phyloP scores from a whole-genome alignment of 495 filamentous ascomycete species.

The Pyrenula massariospora region DNA sequence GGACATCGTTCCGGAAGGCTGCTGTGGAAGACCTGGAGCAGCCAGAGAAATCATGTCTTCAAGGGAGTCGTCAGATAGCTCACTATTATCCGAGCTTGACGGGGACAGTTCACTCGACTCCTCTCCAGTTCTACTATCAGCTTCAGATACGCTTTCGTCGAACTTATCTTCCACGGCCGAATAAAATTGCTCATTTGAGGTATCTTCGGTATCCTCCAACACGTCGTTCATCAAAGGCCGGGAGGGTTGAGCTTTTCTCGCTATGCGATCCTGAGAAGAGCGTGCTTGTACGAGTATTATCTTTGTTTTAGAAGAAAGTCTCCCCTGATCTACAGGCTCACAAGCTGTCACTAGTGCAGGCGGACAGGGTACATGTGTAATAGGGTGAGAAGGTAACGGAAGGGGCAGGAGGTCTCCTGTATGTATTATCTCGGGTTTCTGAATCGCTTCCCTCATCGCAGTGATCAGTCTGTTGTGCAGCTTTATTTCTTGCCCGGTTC shows the following conservation, averaged over 20 bases:
- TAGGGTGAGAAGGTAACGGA: conserved; percentile 73
- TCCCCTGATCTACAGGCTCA: conserved; percentile 73
- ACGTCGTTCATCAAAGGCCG: conserved; percentile 41
- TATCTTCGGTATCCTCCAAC: conserved; percentile 59
- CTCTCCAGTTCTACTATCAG: conserved; percentile 40
- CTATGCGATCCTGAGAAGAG: conserved; percentile 18
- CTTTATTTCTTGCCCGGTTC: conserved; percentile 22
- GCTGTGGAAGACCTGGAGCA: conserved; percentile 61
- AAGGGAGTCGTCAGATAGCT: conserved; percentile 61
- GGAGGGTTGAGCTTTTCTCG: conserved; percentile 10
- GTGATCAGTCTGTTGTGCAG: conserved; percentile 49
- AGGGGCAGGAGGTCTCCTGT: conserved; percentile 74
- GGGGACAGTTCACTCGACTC: conserved; percentile 24
- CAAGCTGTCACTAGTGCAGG: conserved; percentile 54
- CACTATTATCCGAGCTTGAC: conserved; percentile 20
- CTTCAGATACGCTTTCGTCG: conserved; percentile 45
- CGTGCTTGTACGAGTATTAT: conserved; percentile 60
- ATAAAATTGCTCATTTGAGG: conserved; percentile 77
- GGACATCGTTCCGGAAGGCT: conserved; percentile 56
- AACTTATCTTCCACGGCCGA: conserved; percentile 69
- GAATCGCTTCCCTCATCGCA: conserved; percentile 66
- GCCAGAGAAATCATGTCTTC: conserved; percentile 77
- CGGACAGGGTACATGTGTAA: conserved; percentile 75
- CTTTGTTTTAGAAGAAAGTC: conserved; percentile 58
- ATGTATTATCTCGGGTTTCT: conserved; percentile 62